Base-by-base conservation (phyloP, 208 protist genomes). In the Acanthamoeba triangularis region DNA sequence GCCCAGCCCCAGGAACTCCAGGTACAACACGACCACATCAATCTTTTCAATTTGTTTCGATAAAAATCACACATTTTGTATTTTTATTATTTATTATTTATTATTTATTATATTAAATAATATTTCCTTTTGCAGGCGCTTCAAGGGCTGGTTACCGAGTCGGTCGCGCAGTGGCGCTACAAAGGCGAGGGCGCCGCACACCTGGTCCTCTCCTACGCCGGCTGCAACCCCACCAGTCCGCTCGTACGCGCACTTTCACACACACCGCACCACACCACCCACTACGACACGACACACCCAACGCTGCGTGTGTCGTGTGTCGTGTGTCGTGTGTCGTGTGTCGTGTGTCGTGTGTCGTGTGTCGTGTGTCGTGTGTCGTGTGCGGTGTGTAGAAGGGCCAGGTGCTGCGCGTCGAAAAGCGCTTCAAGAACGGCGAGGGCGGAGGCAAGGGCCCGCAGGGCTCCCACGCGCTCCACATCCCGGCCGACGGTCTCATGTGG, bases 381-480 rank as follows among this genome's bases (percentile, higher is more conserved):
- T 33, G 23, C 23, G n/a, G 16, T 20, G 2, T 37, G 37, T 52
- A 94, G 90, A 52, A 28, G 41, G 90, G 90, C 18, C 90, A 94
- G 52, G 90, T 94, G 25, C 90, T 94, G 10, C 90, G 90, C 30
- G 47, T 94, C 14, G 69, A 85, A 33, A 94, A 94, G 69, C 90
- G 90, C 5, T 84, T 85, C 67, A 78, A 94, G 67, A 94, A 33
- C 37, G 33, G 13, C 5, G 69, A 52, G 28, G 67, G 8, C 30
- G 20, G 14, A n/a, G 54, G 44, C 90, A 94, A 78, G 47, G 72
- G 35, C 35, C 4, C 37, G 37, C 30, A 69, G 33, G 52, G 33
- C 52, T 94, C 90, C 7, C 90, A 94, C 47, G 90, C 63, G 28
- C 54, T 94, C 28, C 90, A 94, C 90, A 94, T 94, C 63, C 90